Evolutionary conservation across 768 basidiomycete species (phyloP), one percentile per base, ranked within the genome.

Genomic region (Dioszegia hungarica): DNA sequence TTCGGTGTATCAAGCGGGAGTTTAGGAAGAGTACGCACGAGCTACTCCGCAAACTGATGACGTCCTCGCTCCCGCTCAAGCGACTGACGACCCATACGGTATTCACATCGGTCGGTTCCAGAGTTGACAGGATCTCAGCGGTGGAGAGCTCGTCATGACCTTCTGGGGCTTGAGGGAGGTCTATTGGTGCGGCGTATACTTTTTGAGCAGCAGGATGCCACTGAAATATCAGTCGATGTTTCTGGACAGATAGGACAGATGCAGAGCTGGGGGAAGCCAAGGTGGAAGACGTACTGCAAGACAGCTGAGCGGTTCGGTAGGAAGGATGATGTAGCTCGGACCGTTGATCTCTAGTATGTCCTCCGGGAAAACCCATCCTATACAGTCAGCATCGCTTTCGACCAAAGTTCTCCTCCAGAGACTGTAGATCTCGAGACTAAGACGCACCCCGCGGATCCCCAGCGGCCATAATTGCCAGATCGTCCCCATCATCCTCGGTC

Each of bases 51-150:
- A 75, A 39, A 40, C 63, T 69, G 37, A 75, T 58, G 10, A 74
- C 66, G 15, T 67, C 70, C 46, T 75, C 74, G 54, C 65, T 71
- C 0, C 74, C 74, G n/a, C 61, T 64, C 40, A 75, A 56, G 24
- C 74, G 52, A 8, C 69, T 68, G 15, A 72, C 60, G 28, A 75
- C 74, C 74, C 74, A 75, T 11, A 75, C 74, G 40, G 72, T 73
- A 55, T 73, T 73, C 11, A 75, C 66, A 40, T 74, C 74, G 2
- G 63, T 68, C 31, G 74, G 74, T 38, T 75, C 74, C 2, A 75
- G 47, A 5, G 66, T 56, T 29, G 67, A 57, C 11, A 75, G 48
- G 12, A 72, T 61, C 66, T 75, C 72, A 20, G 61, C 50, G n/a
- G 63, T 43, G 25, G 60, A 59, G 14, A 75, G 62, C 9, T 75